These are phyloP conservation scores for Rhizophagus prolifer DNA, from an alignment of 192 early-diverging fungal species.

Conservation along the genomic window DNA sequence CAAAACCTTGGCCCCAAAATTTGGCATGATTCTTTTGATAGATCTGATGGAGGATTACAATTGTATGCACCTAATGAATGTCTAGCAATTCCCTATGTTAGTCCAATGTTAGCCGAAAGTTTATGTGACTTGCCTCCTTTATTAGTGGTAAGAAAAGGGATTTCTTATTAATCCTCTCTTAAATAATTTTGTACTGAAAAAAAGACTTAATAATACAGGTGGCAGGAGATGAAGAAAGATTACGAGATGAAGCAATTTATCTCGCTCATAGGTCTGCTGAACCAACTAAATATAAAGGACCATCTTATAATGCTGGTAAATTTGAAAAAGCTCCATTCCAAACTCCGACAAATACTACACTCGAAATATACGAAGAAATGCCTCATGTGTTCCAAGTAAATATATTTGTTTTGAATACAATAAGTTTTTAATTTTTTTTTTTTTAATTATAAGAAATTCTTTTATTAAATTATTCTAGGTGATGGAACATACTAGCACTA, in stretches of 20 bases:
- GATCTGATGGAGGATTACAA: slow-evolving; percentile 40
- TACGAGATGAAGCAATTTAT: slow-evolving; percentile 52
- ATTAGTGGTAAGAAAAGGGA: slow-evolving; percentile 42
- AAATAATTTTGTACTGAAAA: not conserved
- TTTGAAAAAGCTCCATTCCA: slow-evolving; percentile 7
- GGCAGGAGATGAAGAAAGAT: slow-evolving; percentile 45
- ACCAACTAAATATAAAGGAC: slow-evolving; percentile 5
- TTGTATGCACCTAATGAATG: slow-evolving; percentile 47
- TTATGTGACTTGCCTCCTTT: slow-evolving; percentile 42
- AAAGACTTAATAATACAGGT: slow-evolving; percentile 28
- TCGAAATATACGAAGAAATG: slow-evolving; percentile 53
- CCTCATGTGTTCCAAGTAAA: slow-evolving; percentile 52
- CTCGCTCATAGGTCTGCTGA: slow-evolving; percentile 29
- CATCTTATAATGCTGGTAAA: not conserved
- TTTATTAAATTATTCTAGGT: not conserved
- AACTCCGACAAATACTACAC: slow-evolving; percentile 34
- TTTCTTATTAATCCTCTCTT: not conserved
- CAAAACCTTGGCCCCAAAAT: slow-evolving; percentile 10
- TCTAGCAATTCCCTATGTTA: slow-evolving; percentile 45
- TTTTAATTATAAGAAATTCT: too few species aligned
- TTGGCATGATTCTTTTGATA: slow-evolving; percentile 28
- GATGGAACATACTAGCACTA: not conserved
- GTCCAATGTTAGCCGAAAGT: slow-evolving; percentile 43
- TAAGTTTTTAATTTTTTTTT: too few species aligned
- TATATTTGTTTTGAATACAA: too few species aligned